phyloP scores from a whole-genome alignment of 208 protist genomes.

The Leishmania amazonensis region DNA sequence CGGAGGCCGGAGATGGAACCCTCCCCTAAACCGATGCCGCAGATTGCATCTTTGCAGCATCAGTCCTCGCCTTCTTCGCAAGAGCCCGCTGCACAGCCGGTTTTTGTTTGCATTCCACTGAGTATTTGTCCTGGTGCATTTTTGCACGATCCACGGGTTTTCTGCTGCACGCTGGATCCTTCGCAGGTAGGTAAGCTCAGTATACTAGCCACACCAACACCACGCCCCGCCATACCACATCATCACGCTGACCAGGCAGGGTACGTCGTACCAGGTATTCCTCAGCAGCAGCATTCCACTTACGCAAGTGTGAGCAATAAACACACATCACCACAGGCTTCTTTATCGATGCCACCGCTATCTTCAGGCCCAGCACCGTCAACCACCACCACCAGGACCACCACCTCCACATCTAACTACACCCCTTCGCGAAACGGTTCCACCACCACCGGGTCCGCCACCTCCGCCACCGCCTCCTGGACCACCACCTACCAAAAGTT shows the following conservation, averaged over 20 bases:
- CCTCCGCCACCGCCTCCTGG: constrained; percentile 25
- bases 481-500: constrained; percentile 3
- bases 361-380: constrained; percentile 13
- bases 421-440: background rate
- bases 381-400: constrained; percentile 21
- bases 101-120: constrained; percentile 69
- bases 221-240: background rate
- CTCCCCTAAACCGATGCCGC: background rate
- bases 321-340: background rate
- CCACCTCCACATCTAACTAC: constrained; percentile 1
- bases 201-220: constrained; percentile 13
- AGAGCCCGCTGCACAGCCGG: background rate
- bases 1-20: background rate
- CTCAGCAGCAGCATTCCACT: background rate
- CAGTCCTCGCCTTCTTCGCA: background rate
- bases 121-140: constrained; percentile 54
- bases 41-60: background rate
- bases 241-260: background rate
- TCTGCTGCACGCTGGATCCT: constrained; percentile 56
- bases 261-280: background rate
- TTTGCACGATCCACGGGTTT: constrained; percentile 59
- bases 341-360: background rate
- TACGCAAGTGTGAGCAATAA: background rate
- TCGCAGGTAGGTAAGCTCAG: constrained; percentile 39
- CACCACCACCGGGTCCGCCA: background rate